Base-by-base conservation (phyloP, 306 rosid genomes). In the Cucurbita pepo region DNA sequence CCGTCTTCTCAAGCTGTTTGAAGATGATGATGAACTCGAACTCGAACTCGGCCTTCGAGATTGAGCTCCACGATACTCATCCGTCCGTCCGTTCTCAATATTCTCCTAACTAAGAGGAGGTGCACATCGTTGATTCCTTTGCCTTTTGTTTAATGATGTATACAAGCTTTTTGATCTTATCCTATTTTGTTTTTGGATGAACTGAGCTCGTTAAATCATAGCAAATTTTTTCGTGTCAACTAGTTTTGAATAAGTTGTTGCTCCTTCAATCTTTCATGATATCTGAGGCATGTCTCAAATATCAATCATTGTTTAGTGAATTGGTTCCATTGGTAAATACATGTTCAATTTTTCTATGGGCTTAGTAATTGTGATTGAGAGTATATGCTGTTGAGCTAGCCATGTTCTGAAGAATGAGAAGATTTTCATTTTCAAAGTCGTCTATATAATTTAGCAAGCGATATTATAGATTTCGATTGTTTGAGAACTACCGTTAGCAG, bases 11-110 rank as follows among this genome's bases (percentile, higher is more conserved):
- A 91, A 87, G 91, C 86, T 91, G 76, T 91, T 91, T 75, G 96
- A 91, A 80, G 97, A 89, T 37, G 97, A 91, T 36, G 97, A 91
- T 78, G 97, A 91, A 71, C 97, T 91, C 34, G 96, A 91, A 84
- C 91, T 91, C 11, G 97, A 91, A 75, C 91, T 91, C 18, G 97
- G 97, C 40, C 85, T 91, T 82, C 86, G 88, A 47, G 97, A 87
- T 79, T 91, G 86, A 91, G 57, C 66, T 59, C 69, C 1, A 10
- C 9, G 44, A 69, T 30, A 10, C 56, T 10, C n/a, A 0, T 30
- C 34, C 34, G 34, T 30, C 34, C 34, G 34, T 30, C 34, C 34
- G 3, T 69, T 15, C 73, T 50, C 57, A 30, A 15, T 48, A 50
- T 50, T 22, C 56, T 0, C 7, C 21, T 8, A 47, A 47, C 25